phyloP scores from a whole-genome alignment of 2,329 filamentous ascomycete genomes.

The Zopfia rhizophila region DNA sequence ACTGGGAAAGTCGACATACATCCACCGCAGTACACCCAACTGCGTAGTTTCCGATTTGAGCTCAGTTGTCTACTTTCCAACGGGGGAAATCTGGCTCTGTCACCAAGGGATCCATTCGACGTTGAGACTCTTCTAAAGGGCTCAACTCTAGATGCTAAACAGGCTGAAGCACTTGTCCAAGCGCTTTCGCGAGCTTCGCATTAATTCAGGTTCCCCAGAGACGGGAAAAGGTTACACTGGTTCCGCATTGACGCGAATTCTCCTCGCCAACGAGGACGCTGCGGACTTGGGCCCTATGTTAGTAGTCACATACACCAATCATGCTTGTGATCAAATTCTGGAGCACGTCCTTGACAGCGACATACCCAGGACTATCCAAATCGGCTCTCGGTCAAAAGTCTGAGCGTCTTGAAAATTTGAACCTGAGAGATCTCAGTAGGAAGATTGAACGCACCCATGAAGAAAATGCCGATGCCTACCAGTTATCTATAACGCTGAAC shows the following conservation, averaged over 20 bases:
- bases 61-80: conserved; percentile 40
- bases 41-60: conserved; percentile 62
- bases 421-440: conserved; percentile 55
- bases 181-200: conserved; percentile 62
- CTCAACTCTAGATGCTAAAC: conserved; percentile 62
- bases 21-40: conserved; percentile 64
- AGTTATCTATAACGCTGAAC: conserved; percentile 1
- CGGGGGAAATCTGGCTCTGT: conserved; percentile 29
- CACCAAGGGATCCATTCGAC: conserved; percentile 38
- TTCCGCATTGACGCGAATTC: conserved; percentile 63
- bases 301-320: conserved; percentile 61
- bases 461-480: conserved; percentile 49
- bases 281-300: conserved; percentile 57
- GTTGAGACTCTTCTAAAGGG: conserved; percentile 32
- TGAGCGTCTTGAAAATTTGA: conserved; percentile 59
- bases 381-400: conserved; percentile 69
- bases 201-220: conserved; percentile 75
- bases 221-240: conserved; percentile 73
- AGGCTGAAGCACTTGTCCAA: conserved; percentile 61
- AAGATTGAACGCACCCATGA: conserved; percentile 50
- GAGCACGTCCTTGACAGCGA: conserved; percentile 65
- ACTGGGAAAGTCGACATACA: conserved; percentile 37
- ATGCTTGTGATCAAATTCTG: conserved; percentile 66
- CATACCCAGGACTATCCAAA: conserved; percentile 65
- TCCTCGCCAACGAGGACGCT: conserved; percentile 57